Evolutionary conservation across 2,329 filamentous ascomycete genomes (phyloP).

Genomic region (Sporothrix curviconia): DNA sequence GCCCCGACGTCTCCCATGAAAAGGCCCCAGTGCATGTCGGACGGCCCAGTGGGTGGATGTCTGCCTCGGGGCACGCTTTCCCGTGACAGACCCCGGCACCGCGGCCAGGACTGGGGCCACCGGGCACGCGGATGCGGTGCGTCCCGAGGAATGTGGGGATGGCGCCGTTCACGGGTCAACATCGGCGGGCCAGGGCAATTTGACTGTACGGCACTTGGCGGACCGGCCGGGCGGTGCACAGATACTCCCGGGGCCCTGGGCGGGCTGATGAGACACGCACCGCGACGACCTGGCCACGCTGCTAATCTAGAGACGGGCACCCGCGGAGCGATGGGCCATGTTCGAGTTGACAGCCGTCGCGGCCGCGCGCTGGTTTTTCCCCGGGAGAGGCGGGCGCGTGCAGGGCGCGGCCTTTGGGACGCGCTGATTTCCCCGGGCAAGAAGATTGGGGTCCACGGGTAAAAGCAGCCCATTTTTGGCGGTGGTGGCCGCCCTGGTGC

Average conservation of each 20-base stretch:
- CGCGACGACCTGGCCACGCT: constrained; percentile 33
- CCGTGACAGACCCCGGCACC: not conserved
- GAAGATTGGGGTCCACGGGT: constrained; percentile 60
- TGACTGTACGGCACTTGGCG: too few relatives aligned
- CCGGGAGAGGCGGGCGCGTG: constrained; percentile 40
- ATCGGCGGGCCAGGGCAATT: too few relatives aligned
- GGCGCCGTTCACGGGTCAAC: too few relatives aligned
- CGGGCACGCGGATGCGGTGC: too few relatives aligned
- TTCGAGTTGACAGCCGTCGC: constrained; percentile 48
- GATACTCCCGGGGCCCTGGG: too few relatives aligned
- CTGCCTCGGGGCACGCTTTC: not conserved
- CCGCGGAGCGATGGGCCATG: constrained; percentile 45
- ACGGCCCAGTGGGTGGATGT: not conserved
- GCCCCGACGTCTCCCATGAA: too few relatives aligned
- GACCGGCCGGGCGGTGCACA: too few relatives aligned
- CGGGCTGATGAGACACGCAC: not conserved
- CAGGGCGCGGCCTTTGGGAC: constrained; percentile 56
- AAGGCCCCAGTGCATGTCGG: not conserved
- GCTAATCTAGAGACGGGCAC: constrained; percentile 46
- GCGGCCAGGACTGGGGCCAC: not conserved
- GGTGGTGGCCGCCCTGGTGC: constrained; percentile 60
- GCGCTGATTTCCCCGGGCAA: constrained; percentile 48
- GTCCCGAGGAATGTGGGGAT: too few relatives aligned
- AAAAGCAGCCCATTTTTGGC: constrained; percentile 73
- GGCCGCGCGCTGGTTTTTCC: constrained; percentile 49